Percentiles rank a stretch among this genome's conserved stretches.
Conservation (phyloP, 257 asterid genomes). For the Solanum sparsipilum region DNA sequence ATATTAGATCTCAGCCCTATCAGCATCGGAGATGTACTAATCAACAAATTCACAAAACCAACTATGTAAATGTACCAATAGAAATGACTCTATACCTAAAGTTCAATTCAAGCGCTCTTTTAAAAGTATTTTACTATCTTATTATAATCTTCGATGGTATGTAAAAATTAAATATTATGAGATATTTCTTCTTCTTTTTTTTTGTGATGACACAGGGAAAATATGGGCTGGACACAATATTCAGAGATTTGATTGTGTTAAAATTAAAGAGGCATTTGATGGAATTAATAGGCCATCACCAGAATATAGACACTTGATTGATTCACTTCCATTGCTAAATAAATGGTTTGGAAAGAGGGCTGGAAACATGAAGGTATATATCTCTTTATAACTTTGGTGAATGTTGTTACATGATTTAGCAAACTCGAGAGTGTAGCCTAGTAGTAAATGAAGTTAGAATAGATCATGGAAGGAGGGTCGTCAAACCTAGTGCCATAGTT, state of each 20-base stretch:
- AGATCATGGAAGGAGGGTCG: neutral
- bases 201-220: neutral
- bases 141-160: neutral
- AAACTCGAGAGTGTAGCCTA: neutral
- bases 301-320: neutral
- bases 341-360: neutral
- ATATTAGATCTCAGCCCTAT: too few relatives aligned
- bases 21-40: too few relatives aligned
- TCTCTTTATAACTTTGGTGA: neutral
- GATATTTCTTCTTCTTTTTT: neutral
- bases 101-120: neutral
- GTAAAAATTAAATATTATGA: neutral
- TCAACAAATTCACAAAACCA: too few relatives aligned
- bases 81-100: neutral
- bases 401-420: neutral
- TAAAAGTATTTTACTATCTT: neutral
- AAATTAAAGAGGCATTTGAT: neutral
- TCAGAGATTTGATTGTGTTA: neutral
- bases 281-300: neutral
- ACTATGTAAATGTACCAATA: neutral
- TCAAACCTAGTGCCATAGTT: neutral
- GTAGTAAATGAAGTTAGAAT: neutral
- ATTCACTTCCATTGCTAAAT: neutral
- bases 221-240: slow-evolving; percentile 1
- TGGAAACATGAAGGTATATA: neutral